Evolutionary conservation across 2,329 filamentous ascomycete genomes (phyloP).

Genomic region (Penicillium sp.): DNA sequence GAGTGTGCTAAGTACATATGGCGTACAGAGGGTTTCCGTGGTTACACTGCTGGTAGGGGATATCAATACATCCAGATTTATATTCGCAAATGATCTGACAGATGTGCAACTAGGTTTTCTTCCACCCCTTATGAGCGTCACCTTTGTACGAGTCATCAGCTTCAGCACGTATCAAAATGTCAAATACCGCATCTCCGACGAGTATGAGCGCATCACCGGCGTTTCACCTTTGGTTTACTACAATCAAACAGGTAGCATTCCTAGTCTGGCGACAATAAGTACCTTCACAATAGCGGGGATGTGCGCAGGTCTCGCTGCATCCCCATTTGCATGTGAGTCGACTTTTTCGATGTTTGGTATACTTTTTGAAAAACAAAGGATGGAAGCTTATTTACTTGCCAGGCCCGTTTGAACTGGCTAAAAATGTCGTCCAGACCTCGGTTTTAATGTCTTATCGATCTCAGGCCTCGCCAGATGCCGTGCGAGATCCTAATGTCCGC

Average conservation of each 20-base stretch:
- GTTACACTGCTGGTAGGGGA: constrained; percentile 43
- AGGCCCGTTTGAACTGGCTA: constrained; percentile 47
- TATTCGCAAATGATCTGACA: background rate
- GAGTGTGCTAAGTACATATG: constrained; percentile 44
- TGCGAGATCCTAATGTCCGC: constrained; percentile 31
- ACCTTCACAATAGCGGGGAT: constrained; percentile 43
- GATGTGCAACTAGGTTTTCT: constrained; percentile 33
- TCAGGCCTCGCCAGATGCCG: constrained; percentile 33
- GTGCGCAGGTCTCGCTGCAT: constrained; percentile 38
- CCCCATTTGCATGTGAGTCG: constrained; percentile 42
- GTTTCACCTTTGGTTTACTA: constrained; percentile 38
- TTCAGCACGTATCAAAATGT: constrained; percentile 45
- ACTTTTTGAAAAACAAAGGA: background rate
- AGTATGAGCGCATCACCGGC: constrained; percentile 38
- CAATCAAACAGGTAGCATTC: constrained; percentile 39
- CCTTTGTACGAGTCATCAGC: constrained; percentile 42
- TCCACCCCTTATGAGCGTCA: constrained; percentile 43
- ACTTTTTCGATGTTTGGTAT: background rate
- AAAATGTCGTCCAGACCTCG: constrained; percentile 48
- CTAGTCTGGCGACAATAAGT: constrained; percentile 37
- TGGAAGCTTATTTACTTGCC: background rate
- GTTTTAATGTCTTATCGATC: constrained; percentile 43
- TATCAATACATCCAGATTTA: background rate
- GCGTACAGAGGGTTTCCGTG: constrained; percentile 44
- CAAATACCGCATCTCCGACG: constrained; percentile 39